Percentiles rank a stretch among this genome's conserved stretches.
phyloP scores from a whole-genome alignment of 2,329 filamentous ascomycete species.

The Chalara sp. region DNA sequence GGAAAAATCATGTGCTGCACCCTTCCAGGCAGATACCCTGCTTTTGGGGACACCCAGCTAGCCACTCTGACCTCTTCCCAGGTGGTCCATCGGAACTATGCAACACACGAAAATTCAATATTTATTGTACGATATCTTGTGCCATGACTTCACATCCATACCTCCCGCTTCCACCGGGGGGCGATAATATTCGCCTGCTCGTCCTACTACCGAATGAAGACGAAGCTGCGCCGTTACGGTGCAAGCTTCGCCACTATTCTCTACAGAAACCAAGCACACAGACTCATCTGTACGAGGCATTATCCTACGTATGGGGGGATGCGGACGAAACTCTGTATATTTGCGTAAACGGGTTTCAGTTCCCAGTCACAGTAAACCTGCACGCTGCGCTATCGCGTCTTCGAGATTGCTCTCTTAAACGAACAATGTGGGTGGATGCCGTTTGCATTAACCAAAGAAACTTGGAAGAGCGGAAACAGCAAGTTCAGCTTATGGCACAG shows the following conservation, averaged over 20 bases:
- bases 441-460: constrained; percentile 5
- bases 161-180: not conserved
- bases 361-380: constrained; percentile 5
- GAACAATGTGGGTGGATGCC: too few relatives aligned
- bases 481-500: constrained; percentile 10
- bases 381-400: constrained; percentile 3
- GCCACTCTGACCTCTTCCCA: too few relatives aligned
- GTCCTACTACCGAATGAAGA: not conserved
- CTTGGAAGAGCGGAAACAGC: constrained; percentile 3
- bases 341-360: not conserved
- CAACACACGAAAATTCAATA: too few relatives aligned
- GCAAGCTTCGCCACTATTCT: not conserved
- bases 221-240: not conserved
- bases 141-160: too few relatives aligned
- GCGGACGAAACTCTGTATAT: constrained; percentile 3
- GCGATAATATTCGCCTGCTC: not conserved
- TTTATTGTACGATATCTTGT: too few relatives aligned
- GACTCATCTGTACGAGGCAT: constrained; percentile 3
- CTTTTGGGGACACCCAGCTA: too few relatives aligned
- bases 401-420: constrained; percentile 2
- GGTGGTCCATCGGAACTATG: too few relatives aligned
- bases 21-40: too few relatives aligned
- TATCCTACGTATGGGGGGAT: constrained; percentile 6
- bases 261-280: not conserved
- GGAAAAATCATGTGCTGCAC: too few relatives aligned